Evolutionary conservation across 1,284 basidiomycete genomes (phyloP).

Genomic region (Boletellus deceptivus): DNA sequence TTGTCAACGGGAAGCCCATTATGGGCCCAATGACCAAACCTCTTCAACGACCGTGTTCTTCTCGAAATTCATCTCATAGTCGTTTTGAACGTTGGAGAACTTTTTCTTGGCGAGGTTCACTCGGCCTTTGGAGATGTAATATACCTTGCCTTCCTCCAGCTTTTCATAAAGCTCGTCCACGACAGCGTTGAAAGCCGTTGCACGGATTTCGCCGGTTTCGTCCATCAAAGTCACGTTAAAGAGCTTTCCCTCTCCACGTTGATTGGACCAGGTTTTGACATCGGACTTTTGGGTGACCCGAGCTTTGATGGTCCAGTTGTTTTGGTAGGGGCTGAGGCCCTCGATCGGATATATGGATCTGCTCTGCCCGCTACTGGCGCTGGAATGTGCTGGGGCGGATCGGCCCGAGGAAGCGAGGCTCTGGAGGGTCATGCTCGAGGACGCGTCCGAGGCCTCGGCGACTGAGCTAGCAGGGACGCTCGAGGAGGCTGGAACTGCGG

Average conservation of each 20-base stretch:
- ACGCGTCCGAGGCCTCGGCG: slow-evolving; percentile 7
- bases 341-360: slow-evolving; percentile 84
- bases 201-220: slow-evolving; percentile 91
- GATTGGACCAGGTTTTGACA: slow-evolving; percentile 87
- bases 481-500: slow-evolving; percentile 34
- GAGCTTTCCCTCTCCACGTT: slow-evolving; percentile 91
- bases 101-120: slow-evolving; percentile 98
- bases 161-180: slow-evolving; percentile 85
- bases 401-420: slow-evolving; percentile 16
- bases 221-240: slow-evolving; percentile 96
- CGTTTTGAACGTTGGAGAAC: slow-evolving; percentile 88
- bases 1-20: slow-evolving; percentile 4
- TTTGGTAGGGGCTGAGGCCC: slow-evolving; percentile 94
- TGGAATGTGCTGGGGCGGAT: slow-evolving; percentile 18
- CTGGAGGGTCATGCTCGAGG: slow-evolving; percentile 10
- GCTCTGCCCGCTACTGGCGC: slow-evolving; percentile 31
- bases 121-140: slow-evolving; percentile 86
- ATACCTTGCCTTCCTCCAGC: slow-evolving; percentile 91
- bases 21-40: slow-evolving; percentile 38
- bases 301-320: slow-evolving; percentile 98
- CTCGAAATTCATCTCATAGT: slow-evolving; percentile 94
- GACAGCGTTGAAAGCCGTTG: slow-evolving; percentile 87
- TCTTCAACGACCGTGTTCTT: slow-evolving; percentile 81
- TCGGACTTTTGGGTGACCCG: slow-evolving; percentile 91
- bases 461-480: slow-evolving; percentile 11